A percentile compares a stretch with the other conserved stretches of the same genome.
These are phyloP conservation scores for Neostapfia colusana DNA, from an alignment of 176 grass and related monocot genomes.

Conservation along the genomic window DNA sequence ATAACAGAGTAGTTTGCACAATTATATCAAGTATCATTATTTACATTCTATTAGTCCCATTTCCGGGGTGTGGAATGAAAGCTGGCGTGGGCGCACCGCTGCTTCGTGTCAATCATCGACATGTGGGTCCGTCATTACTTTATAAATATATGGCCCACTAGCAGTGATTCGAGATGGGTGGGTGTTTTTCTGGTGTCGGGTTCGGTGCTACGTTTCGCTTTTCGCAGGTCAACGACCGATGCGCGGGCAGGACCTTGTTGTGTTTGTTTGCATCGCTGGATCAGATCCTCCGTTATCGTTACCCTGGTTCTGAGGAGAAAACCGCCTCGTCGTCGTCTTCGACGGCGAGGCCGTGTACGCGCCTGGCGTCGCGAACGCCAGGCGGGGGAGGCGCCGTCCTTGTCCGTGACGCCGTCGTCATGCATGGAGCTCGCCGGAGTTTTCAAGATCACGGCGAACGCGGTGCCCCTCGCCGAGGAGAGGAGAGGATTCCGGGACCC, in stretches of 20 bases:
- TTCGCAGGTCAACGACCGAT: not conserved
- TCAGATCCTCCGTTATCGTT: no score
- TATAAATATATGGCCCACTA: not conserved
- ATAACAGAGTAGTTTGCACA: no score
- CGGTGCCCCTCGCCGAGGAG: constrained; percentile 30
- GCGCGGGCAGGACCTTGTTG: no score
- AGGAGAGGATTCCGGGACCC: constrained; percentile 25
- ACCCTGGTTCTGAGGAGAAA: no score
- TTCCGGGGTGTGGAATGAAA: not conserved
- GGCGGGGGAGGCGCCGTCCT: no score
- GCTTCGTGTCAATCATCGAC: not conserved
- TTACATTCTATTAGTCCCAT: no score
- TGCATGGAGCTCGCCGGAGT: constrained; percentile 10
- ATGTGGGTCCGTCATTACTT: not conserved
- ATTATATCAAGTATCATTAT: no score
- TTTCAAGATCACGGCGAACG: constrained; percentile 34
- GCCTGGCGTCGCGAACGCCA: no score
- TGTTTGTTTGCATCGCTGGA: no score
- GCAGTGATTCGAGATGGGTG: not conserved
- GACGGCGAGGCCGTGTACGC: no score
- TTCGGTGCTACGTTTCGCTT: not conserved
- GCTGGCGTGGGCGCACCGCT: not conserved
- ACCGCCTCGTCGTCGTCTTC: no score
- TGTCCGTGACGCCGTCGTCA: no score
- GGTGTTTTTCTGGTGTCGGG: not conserved